Percentiles rank a stretch among this genome's conserved stretches.
Evolutionary conservation across 257 asterid genomes (phyloP).

Genomic region (Solanum appendiculatum): DNA sequence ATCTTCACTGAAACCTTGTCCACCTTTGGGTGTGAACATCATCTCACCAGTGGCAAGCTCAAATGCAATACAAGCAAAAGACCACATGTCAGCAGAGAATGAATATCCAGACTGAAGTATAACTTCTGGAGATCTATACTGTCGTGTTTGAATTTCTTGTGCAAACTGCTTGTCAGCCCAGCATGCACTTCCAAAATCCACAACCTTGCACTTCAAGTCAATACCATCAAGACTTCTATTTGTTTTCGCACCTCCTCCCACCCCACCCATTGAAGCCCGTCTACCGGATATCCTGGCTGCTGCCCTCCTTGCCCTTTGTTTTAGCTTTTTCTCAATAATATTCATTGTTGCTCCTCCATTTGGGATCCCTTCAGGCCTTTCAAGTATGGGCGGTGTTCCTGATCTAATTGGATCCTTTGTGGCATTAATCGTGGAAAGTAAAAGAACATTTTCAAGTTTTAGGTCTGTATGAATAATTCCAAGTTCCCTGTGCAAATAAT

Average conservation of each 20-base stretch:
- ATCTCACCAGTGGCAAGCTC: conserved; percentile 98
- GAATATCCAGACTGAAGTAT: conserved; percentile 85
- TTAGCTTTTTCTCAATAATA: conserved; percentile 71
- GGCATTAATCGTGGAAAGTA: conserved; percentile 72
- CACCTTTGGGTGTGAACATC: conserved; percentile 90
- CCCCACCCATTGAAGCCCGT: conserved; percentile 61
- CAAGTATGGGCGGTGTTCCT: conserved; percentile 67
- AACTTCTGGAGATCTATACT: conserved; percentile 97
- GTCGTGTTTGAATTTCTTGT: conserved; percentile 94
- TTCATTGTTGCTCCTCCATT: conserved; percentile 53
- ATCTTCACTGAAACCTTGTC: conserved; percentile 89
- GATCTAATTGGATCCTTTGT: conserved; percentile 84
- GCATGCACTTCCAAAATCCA: conserved; percentile 98
- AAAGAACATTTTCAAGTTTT: conserved; percentile 91
- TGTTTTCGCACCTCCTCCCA: conserved; percentile 39
- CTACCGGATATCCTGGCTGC: conserved; percentile 83
- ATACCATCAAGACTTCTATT: conserved; percentile 71
- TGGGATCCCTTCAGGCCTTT: conserved; percentile 64
- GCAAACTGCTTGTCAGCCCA: conserved; percentile 83
- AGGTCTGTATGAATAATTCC: conserved; percentile 86
- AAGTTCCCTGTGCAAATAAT: conserved; percentile 75
- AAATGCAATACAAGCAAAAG: conserved; percentile 91
- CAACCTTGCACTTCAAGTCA: conserved; percentile 78
- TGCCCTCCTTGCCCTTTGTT: conserved; percentile 93
- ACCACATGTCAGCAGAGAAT: conserved; percentile 91